A percentile compares a stretch with the other conserved stretches of the same genome.
These are phyloP conservation scores for Trichoderma cornu-damae DNA, from an alignment of 2,329 filamentous ascomycete genomes.

Conservation along the genomic window DNA sequence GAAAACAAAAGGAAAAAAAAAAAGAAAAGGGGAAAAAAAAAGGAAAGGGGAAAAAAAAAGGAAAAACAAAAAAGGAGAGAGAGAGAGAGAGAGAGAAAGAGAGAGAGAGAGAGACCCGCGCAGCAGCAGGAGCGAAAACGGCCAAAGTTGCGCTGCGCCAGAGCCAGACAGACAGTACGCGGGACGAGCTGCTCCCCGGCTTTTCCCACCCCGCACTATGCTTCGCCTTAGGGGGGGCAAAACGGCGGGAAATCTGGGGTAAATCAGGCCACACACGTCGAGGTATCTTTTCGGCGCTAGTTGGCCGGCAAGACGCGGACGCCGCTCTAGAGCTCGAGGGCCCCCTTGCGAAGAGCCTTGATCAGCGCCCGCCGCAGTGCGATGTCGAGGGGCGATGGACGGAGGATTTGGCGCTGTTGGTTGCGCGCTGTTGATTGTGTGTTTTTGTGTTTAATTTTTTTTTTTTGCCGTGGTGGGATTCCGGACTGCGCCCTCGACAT, in stretches of 20 bases:
- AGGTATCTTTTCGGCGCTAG: constrained; percentile 13
- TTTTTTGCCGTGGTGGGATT: no score
- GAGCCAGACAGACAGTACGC: neutral
- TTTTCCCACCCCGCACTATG: constrained; percentile 15
- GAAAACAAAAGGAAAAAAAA: no score
- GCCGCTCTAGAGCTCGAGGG: constrained; percentile 9
- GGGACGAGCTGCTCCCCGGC: constrained; percentile 12
- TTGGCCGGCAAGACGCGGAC: neutral
- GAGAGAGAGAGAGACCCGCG: no score
- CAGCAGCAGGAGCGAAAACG: no score
- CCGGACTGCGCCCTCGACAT: neutral
- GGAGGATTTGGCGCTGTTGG: neutral
- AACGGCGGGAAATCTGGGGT: constrained; percentile 17
- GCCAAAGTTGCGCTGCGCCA: neutral
- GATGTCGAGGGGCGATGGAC: neutral
- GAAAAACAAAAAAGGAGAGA: no score
- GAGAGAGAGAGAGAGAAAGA: no score
- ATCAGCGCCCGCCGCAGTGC: neutral
- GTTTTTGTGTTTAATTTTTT: no score
- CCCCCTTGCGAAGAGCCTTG: neutral
- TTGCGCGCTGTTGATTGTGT: neutral
- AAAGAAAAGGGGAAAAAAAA: no score
- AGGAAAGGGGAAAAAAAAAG: no score
- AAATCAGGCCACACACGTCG: constrained; percentile 16
- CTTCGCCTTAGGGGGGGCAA: neutral